A percentile compares a stretch with the other conserved stretches of the same genome.
Conservation (phyloP, 352 stramenopile genomes). For the Globisporangium nodosum region DNA sequence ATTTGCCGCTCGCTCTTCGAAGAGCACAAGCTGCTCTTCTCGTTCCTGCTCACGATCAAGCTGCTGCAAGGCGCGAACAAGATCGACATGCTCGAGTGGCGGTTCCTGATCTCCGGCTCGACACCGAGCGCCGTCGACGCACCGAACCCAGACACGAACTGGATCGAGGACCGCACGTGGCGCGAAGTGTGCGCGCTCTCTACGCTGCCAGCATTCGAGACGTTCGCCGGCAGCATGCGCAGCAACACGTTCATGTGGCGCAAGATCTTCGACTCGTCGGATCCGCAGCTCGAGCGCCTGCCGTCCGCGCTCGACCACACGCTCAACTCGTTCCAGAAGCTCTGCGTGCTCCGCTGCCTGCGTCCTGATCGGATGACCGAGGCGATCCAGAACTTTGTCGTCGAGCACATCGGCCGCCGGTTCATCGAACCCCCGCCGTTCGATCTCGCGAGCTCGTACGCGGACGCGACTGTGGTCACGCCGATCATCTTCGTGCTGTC, state of each 20-base stretch:
- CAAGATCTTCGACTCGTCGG: slow-evolving; percentile 36
- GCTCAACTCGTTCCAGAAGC: slow-evolving; percentile 46
- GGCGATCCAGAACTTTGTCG: slow-evolving; percentile 81
- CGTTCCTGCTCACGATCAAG: slow-evolving; percentile 90
- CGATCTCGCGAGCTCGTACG: slow-evolving; percentile 77
- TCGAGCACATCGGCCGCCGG: slow-evolving; percentile 59
- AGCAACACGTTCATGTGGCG: slow-evolving; percentile 24
- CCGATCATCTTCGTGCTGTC: slow-evolving; percentile 91
- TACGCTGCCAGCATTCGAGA: slow-evolving; percentile 29
- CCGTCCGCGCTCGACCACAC: slow-evolving; percentile 23
- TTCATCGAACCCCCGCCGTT: slow-evolving; percentile 87
- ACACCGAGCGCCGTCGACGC: slow-evolving; percentile 29
- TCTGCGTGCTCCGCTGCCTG: slow-evolving; percentile 49
- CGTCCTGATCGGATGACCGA: slow-evolving; percentile 60
- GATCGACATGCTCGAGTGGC: slow-evolving; percentile 90
- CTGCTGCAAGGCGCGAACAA: slow-evolving; percentile 62
- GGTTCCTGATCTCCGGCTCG: slow-evolving; percentile 90
- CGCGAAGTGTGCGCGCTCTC: slow-evolving; percentile 30
- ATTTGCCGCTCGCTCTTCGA: slow-evolving; percentile 93
- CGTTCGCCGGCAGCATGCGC: slow-evolving; percentile 18
- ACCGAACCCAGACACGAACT: slow-evolving; percentile 22
- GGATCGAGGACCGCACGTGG: slow-evolving; percentile 40
- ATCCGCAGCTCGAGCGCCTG: slow-evolving; percentile 32
- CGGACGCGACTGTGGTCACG: slow-evolving; percentile 77
- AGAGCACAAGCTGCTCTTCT: slow-evolving; percentile 93